Evolutionary conservation across 176 grass and related monocot species (phyloP), one percentile per base, ranked within the genome.

Genomic region (Oryza brachyantha): DNA sequence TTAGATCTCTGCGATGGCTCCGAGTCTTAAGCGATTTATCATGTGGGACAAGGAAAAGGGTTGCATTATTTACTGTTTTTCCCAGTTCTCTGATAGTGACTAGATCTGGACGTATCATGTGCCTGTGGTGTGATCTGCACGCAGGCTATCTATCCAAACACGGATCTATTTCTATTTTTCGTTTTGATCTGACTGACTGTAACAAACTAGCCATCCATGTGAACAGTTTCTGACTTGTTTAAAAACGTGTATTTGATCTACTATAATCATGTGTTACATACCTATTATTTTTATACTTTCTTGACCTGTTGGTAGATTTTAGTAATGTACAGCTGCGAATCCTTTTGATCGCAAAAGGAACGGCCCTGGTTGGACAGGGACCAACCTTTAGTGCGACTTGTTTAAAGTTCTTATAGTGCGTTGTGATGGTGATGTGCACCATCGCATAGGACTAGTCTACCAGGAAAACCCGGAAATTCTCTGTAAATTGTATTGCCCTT

Each of bases 21-120:
- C 4, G 42, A n/a, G 58, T 80, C 64, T 64, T 3, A 76, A 84
- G 64, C 70, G 64, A 52, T 74, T 79, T 8, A 28, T 35, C 13
- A 0, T 1, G 0, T 13, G 3, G 26, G 38, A 2, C 62, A 34
- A 1, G 25, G 19, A 19, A 16, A 61, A 68, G 3, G 10, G 8
- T 57, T 22, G 16, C 10, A 21, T 42, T 55, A 35, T 68, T n/a
- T 10, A 9, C 55, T 4, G 12, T 54, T 64, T 32, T 7, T n/a
- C 7, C 35, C 48, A 64, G 29, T 75, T 55, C 8, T 34, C 40
- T 50, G 35, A 52, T 3, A 59, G 0, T 21, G 43, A 21, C 13
- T 64, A 75, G 81, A 88, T 88, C 76, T 11, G 28, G 28, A 5
- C 10, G 28, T 43, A 1, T 24, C 31, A 0, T 64, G 27, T 55